Conservation (phyloP, 768 basidiomycete genomes). For the Thelephora aurantiotincta region DNA sequence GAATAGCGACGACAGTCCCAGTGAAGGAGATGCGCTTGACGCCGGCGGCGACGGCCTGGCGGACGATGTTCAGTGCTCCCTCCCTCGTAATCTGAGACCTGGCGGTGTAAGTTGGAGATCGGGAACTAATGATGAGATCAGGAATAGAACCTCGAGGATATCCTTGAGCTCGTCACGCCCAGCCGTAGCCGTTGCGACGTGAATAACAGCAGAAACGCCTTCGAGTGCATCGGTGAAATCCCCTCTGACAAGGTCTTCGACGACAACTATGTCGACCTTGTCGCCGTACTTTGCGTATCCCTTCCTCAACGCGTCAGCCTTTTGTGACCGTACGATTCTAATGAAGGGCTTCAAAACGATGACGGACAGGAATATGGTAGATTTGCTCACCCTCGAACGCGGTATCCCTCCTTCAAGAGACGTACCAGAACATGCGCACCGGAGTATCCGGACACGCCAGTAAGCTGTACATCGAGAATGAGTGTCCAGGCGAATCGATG, state of each 20-base stretch:
- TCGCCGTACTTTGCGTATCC: background rate
- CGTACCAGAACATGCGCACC: slow-evolving; percentile 5
- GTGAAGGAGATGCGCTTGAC: slow-evolving; percentile 24
- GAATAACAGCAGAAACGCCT: slow-evolving; percentile 9
- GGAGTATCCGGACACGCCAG: too few relatives aligned
- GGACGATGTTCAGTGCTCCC: slow-evolving; percentile 24
- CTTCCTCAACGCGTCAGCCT: background rate
- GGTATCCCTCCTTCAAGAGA: too few relatives aligned
- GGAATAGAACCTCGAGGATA: slow-evolving; percentile 6
- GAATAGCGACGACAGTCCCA: slow-evolving; percentile 22
- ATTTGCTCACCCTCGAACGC: too few relatives aligned
- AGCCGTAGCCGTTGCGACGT: slow-evolving; percentile 8
- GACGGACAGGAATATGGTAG: slow-evolving; percentile 9
- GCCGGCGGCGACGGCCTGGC: slow-evolving; percentile 24
- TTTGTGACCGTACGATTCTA: slow-evolving; percentile 5
- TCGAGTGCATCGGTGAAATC: too few relatives aligned
- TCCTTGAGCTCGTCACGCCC: slow-evolving; percentile 5
- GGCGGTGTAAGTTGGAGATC: slow-evolving; percentile 6
- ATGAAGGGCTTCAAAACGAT: slow-evolving; percentile 12
- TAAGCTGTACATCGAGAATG: too few relatives aligned
- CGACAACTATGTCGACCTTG: too few relatives aligned
- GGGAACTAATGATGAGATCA: background rate
- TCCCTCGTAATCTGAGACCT: slow-evolving; percentile 19
- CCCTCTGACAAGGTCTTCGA: too few relatives aligned
- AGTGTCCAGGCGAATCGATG: too few relatives aligned